Evolutionary conservation across 2,329 filamentous ascomycete genomes (phyloP).

Genomic region (Pyrenophora teres): DNA sequence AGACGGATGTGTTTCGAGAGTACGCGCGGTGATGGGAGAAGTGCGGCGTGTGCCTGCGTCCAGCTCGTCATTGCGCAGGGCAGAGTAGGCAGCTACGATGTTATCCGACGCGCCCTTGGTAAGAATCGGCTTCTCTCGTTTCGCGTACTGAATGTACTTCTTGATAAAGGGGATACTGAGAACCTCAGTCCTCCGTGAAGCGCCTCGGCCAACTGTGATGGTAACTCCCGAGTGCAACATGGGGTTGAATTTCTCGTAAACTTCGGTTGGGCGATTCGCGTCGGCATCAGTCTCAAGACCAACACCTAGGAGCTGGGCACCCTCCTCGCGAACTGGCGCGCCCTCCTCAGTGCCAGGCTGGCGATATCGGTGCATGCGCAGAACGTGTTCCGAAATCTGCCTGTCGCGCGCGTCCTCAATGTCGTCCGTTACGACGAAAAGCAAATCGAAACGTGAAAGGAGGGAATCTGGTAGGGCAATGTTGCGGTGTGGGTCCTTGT

Average conservation of each 20-base stretch:
- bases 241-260: constrained; percentile 94
- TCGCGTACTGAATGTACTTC: constrained; percentile 99
- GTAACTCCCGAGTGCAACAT: constrained; percentile 95
- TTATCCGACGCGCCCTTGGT: constrained; percentile 91
- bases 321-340: constrained; percentile 87
- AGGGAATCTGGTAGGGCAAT: constrained; percentile 96
- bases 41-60: constrained; percentile 92
- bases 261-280: constrained; percentile 78
- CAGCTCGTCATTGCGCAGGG: constrained; percentile 92
- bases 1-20: constrained; percentile 95
- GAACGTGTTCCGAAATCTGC: constrained; percentile 91
- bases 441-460: constrained; percentile 94
- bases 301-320: constrained; percentile 81
- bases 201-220: constrained; percentile 72
- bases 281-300: constrained; percentile 78
- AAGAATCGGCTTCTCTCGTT: constrained; percentile 85
- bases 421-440: constrained; percentile 97
- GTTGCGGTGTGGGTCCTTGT: constrained; percentile 98
- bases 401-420: constrained; percentile 93
- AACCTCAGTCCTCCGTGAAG: constrained; percentile 80
- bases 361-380: constrained; percentile 96
- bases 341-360: constrained; percentile 92
- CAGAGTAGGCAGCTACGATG: constrained; percentile 88
- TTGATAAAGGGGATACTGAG: constrained; percentile 98
- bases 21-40: constrained; percentile 94